Evolutionary conservation across 768 basidiomycete species (phyloP), one percentile per base, ranked within the genome.

Genomic region (Gymnopilus dilepis): DNA sequence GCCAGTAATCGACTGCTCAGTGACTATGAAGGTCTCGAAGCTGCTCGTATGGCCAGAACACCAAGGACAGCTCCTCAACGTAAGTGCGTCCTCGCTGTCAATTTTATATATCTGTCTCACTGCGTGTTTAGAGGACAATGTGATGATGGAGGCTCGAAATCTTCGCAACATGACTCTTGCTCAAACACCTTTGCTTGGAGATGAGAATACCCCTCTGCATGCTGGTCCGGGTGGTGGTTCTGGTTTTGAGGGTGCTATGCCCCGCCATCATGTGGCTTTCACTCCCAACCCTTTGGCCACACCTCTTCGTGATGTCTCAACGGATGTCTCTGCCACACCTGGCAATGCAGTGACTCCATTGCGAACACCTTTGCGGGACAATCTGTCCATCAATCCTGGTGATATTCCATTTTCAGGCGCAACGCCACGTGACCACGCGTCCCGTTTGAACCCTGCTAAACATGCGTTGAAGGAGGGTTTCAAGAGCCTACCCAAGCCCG

Each of bases 241-340:
- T 6, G 97, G 97, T 2, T 99, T 94, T 71, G 95, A 95, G 72
- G 84, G 95, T 45, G 97, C 95, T 0, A 98, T 97, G 4, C 97
- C 97, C n/a, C 89, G 86, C 21, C 94, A 94, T 67, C 87, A 89
- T 66, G 89, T 92, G 28, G 85, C 93, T 0, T 95, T 96, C 64
- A 99, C 97, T 0, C 97, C 97, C 3, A 99, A 99, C 77, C 97
- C 97, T 4, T 86, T 99, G 9, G 92, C 92, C 15, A 97, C 97
- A 0, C 96, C 95, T 6, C 69, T 87, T 65, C 86, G 84, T 31
- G 75, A 74, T 6, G 84, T 80, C 9, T 73, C 73, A 12, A 61
- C 68, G 4, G 82, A 83, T 55, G 74, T 78, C 11, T 84, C 86
- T 31, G 80, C 79, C 1, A 90, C 89, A 0, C 88, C 91, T 22